Evolutionary conservation across 2,329 filamentous ascomycete species (phyloP).

Genomic region (Trichophyton equinum): DNA sequence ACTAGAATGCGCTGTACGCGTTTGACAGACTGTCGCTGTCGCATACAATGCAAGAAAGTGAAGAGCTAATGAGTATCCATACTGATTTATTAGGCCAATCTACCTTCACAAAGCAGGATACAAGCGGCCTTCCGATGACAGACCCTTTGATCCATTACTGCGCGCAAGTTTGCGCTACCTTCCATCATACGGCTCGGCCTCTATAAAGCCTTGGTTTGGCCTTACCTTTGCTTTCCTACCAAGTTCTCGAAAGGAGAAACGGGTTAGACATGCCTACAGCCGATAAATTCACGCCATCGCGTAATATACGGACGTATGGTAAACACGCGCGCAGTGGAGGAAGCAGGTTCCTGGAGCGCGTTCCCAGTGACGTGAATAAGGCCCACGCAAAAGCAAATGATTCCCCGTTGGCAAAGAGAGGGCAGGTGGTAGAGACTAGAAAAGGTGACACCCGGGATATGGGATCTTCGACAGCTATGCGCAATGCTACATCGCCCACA

Average conservation of each 20-base stretch:
- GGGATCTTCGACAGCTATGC: background rate
- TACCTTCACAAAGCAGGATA: background rate
- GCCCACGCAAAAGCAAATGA: background rate
- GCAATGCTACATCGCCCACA: background rate
- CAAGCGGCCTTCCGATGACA: background rate
- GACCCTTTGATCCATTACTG: background rate
- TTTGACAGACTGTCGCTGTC: background rate
- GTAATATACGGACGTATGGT: conserved; percentile 14
- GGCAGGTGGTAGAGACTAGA: background rate
- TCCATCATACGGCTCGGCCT: background rate
- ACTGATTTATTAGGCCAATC: background rate
- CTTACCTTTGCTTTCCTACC: background rate
- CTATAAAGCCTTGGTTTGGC: background rate
- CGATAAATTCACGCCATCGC: conserved; percentile 8
- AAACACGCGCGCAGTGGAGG: conserved; percentile 8
- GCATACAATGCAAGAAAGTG: background rate
- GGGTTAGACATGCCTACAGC: background rate
- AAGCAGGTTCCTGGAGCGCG: background rate
- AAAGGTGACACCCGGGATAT: background rate
- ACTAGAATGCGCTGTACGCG: background rate
- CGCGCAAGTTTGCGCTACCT: background rate
- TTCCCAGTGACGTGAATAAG: background rate
- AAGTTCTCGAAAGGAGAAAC: background rate
- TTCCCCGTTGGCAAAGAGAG: background rate
- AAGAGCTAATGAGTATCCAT: background rate